Conservation (phyloP, 805 yeast genomes). For the Grigorovia transvaalensis region DNA sequence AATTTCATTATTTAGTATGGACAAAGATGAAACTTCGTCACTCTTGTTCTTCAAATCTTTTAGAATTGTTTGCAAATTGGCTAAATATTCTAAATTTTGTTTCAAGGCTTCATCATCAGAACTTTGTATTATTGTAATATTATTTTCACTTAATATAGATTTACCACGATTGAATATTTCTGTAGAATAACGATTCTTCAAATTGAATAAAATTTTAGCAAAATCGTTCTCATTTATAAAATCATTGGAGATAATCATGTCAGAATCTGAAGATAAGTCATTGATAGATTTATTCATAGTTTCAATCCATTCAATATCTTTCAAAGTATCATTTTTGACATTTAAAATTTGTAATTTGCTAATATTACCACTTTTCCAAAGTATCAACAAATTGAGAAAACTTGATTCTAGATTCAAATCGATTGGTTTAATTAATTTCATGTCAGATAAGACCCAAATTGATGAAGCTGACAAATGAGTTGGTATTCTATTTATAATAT, state of each 20-base stretch:
- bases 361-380: slow-evolving; percentile 58
- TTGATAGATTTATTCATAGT: slow-evolving; percentile 17
- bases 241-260: slow-evolving; percentile 34
- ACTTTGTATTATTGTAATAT: slow-evolving; percentile 13
- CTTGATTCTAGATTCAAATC: slow-evolving; percentile 12
- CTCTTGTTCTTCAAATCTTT: slow-evolving; percentile 54
- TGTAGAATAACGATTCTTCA: slow-evolving; percentile 43
- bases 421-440: slow-evolving; percentile 17
- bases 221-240: slow-evolving; percentile 30
- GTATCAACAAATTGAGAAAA: slow-evolving; percentile 30
- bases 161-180: slow-evolving; percentile 41
- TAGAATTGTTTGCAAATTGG: slow-evolving; percentile 59
- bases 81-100: slow-evolving; percentile 43
- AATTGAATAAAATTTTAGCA: slow-evolving; percentile 31
- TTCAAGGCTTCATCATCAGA: slow-evolving; percentile 18
- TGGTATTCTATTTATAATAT: slow-evolving; percentile 9
- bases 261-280: slow-evolving; percentile 32
- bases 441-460: slow-evolving; percentile 26
- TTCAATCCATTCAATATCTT: slow-evolving; percentile 21
- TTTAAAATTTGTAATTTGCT: slow-evolving; percentile 34
- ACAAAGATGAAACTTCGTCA: slow-evolving; percentile 48
- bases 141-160: slow-evolving; percentile 18
- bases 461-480: slow-evolving; percentile 22
- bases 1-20: slow-evolving; percentile 28
- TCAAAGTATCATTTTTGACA: slow-evolving; percentile 18